Percentiles rank a stretch among this genome's conserved stretches.
These are phyloP conservation scores for Fragilariopsis cylindrus DNA, from an alignment of 108 stramenopile species.

Conservation along the genomic window DNA sequence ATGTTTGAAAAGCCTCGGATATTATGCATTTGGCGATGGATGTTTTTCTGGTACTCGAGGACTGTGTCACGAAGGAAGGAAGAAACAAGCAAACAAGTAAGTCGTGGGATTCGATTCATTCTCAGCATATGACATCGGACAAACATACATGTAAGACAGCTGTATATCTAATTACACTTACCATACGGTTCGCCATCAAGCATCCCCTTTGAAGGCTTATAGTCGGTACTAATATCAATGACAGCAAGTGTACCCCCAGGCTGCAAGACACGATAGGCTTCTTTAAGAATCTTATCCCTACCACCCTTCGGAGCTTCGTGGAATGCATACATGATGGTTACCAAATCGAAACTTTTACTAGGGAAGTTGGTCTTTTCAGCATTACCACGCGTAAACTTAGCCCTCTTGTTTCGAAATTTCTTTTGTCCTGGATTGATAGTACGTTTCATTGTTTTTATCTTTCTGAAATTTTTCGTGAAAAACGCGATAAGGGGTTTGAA, in stretches of 20 bases:
- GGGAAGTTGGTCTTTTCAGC: slow-evolving; percentile 66
- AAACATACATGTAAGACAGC: neutral
- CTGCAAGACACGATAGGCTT: slow-evolving; percentile 65
- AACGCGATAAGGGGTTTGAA: slow-evolving; percentile 13
- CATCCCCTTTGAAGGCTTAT: slow-evolving; percentile 61
- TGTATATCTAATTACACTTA: slow-evolving; percentile 5
- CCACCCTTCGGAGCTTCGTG: slow-evolving; percentile 74
- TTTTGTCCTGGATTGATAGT: neutral
- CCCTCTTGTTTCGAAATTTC: neutral
- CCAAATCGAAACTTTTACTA: slow-evolving; percentile 51
- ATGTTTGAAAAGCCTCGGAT: slow-evolving; percentile 30
- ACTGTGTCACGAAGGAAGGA: slow-evolving; percentile 9
- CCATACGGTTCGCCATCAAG: slow-evolving; percentile 84
- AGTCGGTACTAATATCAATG: slow-evolving; percentile 70
- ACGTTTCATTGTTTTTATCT: neutral
- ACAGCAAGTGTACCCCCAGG: slow-evolving; percentile 69
- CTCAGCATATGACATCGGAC: neutral
- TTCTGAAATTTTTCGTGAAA: neutral
- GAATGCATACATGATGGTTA: slow-evolving; percentile 71
- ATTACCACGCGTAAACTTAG: slow-evolving; percentile 42
- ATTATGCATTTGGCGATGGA: slow-evolving; percentile 58
- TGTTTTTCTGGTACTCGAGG: slow-evolving; percentile 84
- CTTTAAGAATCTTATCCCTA: slow-evolving; percentile 55
- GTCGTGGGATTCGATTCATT: neutral
- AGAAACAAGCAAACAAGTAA: neutral